Evolutionary conservation across 208 protist species (phyloP), one percentile per base, ranked within the genome.

Genomic region (Acanthamoeba triangularis): DNA sequence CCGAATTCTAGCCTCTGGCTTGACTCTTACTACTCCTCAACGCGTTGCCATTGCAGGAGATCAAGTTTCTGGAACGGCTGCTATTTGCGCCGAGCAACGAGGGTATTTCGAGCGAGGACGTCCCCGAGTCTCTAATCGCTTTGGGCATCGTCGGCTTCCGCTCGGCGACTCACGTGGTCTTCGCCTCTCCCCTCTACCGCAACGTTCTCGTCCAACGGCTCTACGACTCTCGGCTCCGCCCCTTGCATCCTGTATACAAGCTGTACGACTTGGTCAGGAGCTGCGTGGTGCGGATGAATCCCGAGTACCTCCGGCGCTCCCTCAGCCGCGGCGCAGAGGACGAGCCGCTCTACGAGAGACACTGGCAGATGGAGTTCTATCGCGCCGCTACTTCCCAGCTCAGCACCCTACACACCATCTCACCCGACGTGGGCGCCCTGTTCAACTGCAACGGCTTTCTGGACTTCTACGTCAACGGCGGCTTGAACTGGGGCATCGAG

Each of bases 301-400:
- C 72, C 72, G 14, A 10, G 7, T 1, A 13, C 18, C 72, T 82
- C 14, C 10, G 10, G 41, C 20, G 35, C 72, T 23, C 1, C 33
- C 72, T 82, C 72, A 82, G 72, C 41, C 72, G 37, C 23, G 3
- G 20, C 11, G 11, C 7, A 44, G 4, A 44, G 33, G 72, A 82
- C 10, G 6, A 13, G 13, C 72, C 72, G 13, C 6, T 82, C 25
- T 30, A 30, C 59, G 23, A 82, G 23, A 16, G 30, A 1, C 72
- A 1, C 33, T 82, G 23, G 72, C 72, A 82, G 13, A 82, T 82
- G 72, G 72, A 82, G 23, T 82, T 52, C 72, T 82, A 82, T 23
- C 33, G 72, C 37, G 72, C 8, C 0, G 72, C 72, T 8, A 82
- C 72, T 28, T 52, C 72, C 1, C 37, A 23, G 37, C 23, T 82